These are phyloP conservation scores for Arthrobotrys iridis DNA, from an alignment of 2,329 filamentous ascomycete genomes.

Conservation along the genomic window DNA sequence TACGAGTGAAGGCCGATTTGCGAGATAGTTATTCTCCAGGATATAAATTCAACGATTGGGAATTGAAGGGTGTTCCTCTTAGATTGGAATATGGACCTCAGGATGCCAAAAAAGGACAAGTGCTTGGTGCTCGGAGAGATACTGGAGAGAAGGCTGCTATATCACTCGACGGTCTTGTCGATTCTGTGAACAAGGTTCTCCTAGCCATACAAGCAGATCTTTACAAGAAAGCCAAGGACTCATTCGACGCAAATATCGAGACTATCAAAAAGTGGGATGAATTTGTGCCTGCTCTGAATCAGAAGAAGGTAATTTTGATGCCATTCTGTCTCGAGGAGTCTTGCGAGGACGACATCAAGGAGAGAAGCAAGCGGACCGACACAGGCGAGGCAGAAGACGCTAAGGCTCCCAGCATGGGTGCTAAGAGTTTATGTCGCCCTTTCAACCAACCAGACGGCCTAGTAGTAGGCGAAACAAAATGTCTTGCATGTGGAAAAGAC, in stretches of 20 bases:
- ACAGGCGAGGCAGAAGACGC: constrained; percentile 78
- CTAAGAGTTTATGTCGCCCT: constrained; percentile 79
- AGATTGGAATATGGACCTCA: constrained; percentile 96
- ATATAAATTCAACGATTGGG: constrained; percentile 99
- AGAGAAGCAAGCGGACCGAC: constrained; percentile 72
- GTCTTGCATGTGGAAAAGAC: constrained; percentile 66
- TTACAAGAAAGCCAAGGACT: constrained; percentile 76
- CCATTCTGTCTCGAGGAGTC: constrained; percentile 78
- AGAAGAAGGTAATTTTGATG: constrained; percentile 91
- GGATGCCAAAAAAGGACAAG: constrained; percentile 84
- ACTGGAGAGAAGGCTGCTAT: constrained; percentile 84
- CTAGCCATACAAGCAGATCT: constrained; percentile 90
- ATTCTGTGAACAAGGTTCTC: constrained; percentile 78
- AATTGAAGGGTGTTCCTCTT: constrained; percentile 92
- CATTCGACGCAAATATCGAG: constrained; percentile 83
- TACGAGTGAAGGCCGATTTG: constrained; percentile 83
- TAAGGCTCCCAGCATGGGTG: constrained; percentile 77
- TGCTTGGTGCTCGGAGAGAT: constrained; percentile 88
- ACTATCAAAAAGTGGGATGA: constrained; percentile 87
- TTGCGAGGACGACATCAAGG: constrained; percentile 96
- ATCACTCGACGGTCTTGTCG: constrained; percentile 76
- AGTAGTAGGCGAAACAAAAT: constrained; percentile 84
- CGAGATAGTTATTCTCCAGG: constrained; percentile 91
- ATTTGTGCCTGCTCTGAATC: constrained; percentile 87
- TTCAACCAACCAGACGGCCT: constrained; percentile 87